phyloP scores from a whole-genome alignment of 352 stramenopile genomes.

The Phytophthora pluvialis region DNA sequence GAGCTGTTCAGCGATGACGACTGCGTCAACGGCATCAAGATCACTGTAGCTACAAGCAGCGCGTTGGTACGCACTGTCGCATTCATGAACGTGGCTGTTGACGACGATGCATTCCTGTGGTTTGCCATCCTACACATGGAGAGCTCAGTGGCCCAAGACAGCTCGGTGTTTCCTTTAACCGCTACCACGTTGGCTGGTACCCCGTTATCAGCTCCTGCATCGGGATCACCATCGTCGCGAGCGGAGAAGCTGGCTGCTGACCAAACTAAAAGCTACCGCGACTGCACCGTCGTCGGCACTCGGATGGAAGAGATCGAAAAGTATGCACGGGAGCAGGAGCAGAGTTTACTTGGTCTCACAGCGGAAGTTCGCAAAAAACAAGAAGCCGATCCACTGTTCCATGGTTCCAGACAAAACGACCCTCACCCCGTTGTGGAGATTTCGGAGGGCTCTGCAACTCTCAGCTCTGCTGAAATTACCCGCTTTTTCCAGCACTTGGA shows the following conservation, averaged over 20 bases:
- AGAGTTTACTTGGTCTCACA: conserved; percentile 7
- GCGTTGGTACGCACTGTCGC: conserved; percentile 29
- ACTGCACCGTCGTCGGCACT: conserved; percentile 45
- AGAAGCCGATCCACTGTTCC: neutral
- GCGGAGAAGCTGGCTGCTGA: conserved; percentile 40
- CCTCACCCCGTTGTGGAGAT: neutral
- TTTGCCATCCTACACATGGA: conserved; percentile 64
- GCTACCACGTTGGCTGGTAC: conserved; percentile 30
- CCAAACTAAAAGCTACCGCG: conserved; percentile 34
- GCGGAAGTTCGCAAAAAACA: conserved; percentile 24
- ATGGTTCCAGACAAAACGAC: neutral
- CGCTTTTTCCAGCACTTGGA: conserved; percentile 65
- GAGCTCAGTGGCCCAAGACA: conserved; percentile 54
- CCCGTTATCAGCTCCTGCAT: conserved; percentile 13
- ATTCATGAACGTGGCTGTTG: conserved; percentile 50
- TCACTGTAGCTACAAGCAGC: conserved; percentile 27
- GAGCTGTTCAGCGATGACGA: conserved; percentile 55
- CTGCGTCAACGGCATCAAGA: conserved; percentile 56
- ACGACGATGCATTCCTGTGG: conserved; percentile 61
- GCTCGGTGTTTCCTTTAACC: conserved; percentile 42
- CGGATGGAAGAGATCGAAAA: conserved; percentile 56
- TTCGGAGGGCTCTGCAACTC: neutral
- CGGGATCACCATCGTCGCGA: conserved; percentile 21
- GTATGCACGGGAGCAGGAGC: conserved; percentile 31
- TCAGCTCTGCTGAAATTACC: conserved; percentile 24